Conservation (phyloP, 495 filamentous ascomycete genomes). For the Penicillium lividum region DNA sequence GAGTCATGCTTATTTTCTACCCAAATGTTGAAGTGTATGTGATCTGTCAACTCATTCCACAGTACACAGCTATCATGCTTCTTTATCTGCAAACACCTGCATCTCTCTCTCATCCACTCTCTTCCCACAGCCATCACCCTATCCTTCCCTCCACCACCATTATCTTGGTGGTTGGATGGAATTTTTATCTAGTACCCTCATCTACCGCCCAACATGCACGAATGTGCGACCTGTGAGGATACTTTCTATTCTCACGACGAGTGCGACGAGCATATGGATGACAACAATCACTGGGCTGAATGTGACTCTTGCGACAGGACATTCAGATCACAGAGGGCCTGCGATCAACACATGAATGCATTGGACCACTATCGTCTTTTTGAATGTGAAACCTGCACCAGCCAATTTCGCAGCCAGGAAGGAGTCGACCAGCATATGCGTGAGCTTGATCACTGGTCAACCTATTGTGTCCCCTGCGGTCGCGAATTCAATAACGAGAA, state of each 20-base stretch:
- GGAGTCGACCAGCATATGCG: constrained; percentile 43
- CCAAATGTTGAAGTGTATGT: too few species aligned
- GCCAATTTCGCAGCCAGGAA: constrained; percentile 23
- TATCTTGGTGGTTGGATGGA: too few species aligned
- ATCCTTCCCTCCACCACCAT: too few species aligned
- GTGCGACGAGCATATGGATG: constrained; percentile 32
- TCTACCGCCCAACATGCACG: background rate
- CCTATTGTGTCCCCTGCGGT: constrained; percentile 43
- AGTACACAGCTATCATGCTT: too few species aligned
- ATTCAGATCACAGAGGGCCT: constrained; percentile 26
- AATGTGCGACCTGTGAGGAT: constrained; percentile 18
- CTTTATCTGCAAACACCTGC: too few species aligned
- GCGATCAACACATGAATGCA: constrained; percentile 41
- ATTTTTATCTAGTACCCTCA: too few species aligned
- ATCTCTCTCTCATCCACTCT: too few species aligned
- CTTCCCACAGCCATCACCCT: too few species aligned
- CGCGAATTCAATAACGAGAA: constrained; percentile 40
- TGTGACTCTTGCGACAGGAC: constrained; percentile 41
- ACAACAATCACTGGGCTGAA: constrained; percentile 30
- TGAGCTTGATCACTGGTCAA: constrained; percentile 28
- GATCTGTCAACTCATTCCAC: too few species aligned
- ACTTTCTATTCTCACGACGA: constrained; percentile 2
- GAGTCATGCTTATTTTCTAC: too few species aligned
- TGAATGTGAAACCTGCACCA: constrained; percentile 40
- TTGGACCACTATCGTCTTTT: constrained; percentile 25